A percentile compares a stretch with the other conserved stretches of the same genome.
phyloP scores from a whole-genome alignment of 202 grass and related monocot genomes.

The Cymbopogon flexuosus region DNA sequence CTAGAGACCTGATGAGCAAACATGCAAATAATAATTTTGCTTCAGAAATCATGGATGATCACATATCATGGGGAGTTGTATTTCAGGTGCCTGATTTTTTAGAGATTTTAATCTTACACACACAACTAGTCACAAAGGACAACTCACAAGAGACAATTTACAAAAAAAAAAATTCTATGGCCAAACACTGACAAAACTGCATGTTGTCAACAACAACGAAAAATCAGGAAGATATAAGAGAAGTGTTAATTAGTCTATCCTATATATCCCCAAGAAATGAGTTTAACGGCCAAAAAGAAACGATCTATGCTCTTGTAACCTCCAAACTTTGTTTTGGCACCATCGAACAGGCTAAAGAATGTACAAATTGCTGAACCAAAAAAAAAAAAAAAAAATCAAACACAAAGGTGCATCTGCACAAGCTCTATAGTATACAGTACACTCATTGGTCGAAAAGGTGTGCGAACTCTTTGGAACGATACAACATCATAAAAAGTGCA shows the following conservation, averaged over 20 bases:
- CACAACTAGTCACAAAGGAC: too few relatives aligned
- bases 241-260: background rate
- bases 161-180: too few relatives aligned
- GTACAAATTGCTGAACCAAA: background rate
- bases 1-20: conserved; percentile 41
- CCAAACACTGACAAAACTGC: too few relatives aligned
- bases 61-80: background rate
- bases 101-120: too few relatives aligned
- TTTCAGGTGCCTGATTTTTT: too few relatives aligned
- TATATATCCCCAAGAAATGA: background rate
- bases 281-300: background rate
- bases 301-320: background rate
- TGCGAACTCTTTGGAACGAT: too few relatives aligned
- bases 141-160: too few relatives aligned
- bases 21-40: background rate
- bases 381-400: too few relatives aligned
- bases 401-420: background rate
- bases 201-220: too few relatives aligned
- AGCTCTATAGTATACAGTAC: background rate
- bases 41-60: conserved; percentile 7
- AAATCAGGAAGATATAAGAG: background rate
- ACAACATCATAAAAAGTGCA: background rate
- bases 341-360: background rate
- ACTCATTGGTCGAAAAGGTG: background rate
- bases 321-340: background rate